These are phyloP conservation scores for Prunus davidiana DNA, from an alignment of 306 rosid species.

Conservation along the genomic window DNA sequence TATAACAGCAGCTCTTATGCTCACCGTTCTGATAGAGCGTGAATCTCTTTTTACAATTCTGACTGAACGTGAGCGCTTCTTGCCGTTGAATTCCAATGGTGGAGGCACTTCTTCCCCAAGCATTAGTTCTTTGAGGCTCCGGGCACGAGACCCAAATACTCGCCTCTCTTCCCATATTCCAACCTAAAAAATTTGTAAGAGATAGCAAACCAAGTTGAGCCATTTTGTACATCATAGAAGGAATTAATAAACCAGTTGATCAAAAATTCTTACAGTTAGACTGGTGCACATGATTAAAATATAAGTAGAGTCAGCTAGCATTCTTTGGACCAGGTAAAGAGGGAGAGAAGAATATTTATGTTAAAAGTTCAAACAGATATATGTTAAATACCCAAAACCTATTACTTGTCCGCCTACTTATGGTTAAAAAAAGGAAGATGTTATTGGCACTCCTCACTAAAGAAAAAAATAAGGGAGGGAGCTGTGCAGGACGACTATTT, in stretches of 20 bases:
- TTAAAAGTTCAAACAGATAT: background rate
- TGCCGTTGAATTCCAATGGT: slow-evolving; percentile 59
- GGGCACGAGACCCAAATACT: slow-evolving; percentile 77
- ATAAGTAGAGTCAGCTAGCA: background rate
- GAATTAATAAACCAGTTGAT: background rate
- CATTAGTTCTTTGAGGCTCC: slow-evolving; percentile 68
- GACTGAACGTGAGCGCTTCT: slow-evolving; percentile 75
- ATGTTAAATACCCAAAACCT: background rate
- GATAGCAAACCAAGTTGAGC: slow-evolving; percentile 15
- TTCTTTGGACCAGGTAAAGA: background rate
- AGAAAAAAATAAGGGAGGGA: too few species aligned
- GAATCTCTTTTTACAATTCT: slow-evolving; percentile 78
- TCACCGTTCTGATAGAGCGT: slow-evolving; percentile 81
- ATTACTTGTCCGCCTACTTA: background rate
- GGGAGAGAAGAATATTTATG: background rate
- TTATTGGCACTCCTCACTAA: too few species aligned
- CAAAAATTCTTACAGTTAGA: background rate
- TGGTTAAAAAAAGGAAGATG: background rate
- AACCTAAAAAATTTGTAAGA: slow-evolving; percentile 47
- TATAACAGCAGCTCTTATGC: slow-evolving; percentile 23
- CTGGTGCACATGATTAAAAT: background rate
- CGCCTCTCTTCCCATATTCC: slow-evolving; percentile 86
- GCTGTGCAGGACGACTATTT: too few species aligned
- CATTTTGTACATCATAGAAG: background rate
- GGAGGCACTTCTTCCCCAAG: slow-evolving; percentile 79